Conservation (phyloP, 192 early-diverging fungal species). For the Podila minutissima region DNA sequence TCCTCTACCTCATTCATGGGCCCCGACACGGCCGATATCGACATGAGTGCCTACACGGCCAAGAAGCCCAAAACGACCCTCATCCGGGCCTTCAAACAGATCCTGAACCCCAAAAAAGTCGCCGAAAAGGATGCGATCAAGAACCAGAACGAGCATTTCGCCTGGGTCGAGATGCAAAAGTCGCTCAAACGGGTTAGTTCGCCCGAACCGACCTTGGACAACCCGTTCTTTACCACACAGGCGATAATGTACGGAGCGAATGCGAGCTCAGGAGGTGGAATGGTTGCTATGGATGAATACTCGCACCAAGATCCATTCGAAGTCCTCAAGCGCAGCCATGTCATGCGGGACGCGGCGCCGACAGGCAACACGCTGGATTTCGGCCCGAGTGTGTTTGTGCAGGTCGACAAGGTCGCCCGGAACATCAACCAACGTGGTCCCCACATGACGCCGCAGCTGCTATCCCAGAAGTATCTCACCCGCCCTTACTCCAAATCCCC, state of each 20-base stretch:
- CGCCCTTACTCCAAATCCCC: slow-evolving; percentile 70
- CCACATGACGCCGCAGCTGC: slow-evolving; percentile 66
- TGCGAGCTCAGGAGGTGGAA: too few relatives aligned
- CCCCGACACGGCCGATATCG: not conserved
- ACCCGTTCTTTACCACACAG: not conserved
- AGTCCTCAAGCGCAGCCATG: slow-evolving; percentile 15
- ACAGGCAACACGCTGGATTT: slow-evolving; percentile 7
- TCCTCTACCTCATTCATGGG: not conserved
- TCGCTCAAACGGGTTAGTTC: slow-evolving; percentile 29
- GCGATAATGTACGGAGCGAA: too few relatives aligned
- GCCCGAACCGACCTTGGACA: slow-evolving; percentile 20
- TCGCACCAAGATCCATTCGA: slow-evolving; percentile 33
- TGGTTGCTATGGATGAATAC: too few relatives aligned
- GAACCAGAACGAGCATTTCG: slow-evolving; percentile 44
- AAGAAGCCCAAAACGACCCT: slow-evolving; percentile 43
- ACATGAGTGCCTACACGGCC: slow-evolving; percentile 15
- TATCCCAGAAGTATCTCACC: slow-evolving; percentile 71
- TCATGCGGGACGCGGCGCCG: slow-evolving; percentile 8
- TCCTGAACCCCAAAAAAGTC: slow-evolving; percentile 39
- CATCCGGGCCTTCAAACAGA: slow-evolving; percentile 37
- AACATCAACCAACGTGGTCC: slow-evolving; percentile 69
- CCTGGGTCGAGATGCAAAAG: slow-evolving; percentile 51
- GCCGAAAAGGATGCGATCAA: slow-evolving; percentile 39
- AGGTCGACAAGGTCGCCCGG: slow-evolving; percentile 73
- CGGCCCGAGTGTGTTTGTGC: slow-evolving; percentile 55